Evolutionary conservation across 441 rosid species (phyloP), one percentile per base, ranked within the genome.

Genomic region (Manihot esculenta): DNA sequence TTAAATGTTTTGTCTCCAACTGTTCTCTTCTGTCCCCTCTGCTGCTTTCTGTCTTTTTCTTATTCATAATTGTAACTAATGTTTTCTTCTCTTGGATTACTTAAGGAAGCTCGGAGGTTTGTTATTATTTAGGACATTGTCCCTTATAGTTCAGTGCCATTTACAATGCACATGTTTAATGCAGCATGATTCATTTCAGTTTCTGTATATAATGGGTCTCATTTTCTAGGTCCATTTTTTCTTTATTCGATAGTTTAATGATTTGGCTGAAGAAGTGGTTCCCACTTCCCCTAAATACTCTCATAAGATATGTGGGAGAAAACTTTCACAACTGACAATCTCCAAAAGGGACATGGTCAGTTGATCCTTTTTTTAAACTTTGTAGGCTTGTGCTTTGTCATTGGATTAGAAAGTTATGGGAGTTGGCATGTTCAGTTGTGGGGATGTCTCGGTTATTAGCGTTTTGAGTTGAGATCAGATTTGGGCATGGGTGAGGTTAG

Each of bases 1-100:
- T 77, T 63, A 59, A 61, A 69, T n/a, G 64, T 27, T 69, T 47
- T 71, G 7, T 62, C 41, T 58, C 68, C 57, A 62, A 47, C 30
- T 47, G 45, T 27, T 45, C 26, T 73, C 24, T 49, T 60, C 74
- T 26, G 24, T 20, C 54, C 7, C 21, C 18, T n/a, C 23, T 35
- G 13, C 7, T 23, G 2, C 20, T 24, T 7, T 44, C 38, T 5
- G 5, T 64, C 20, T 20, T 15, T 54, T 12, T 20, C 21, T 64
- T 55, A 45, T 55, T 50, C 23, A 30, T 13, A 66, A 51, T 10
- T 62, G 1, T 10, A 41, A 20, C 50, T 35, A 12, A 23, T 50
- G 41, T 49, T 58, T 42, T 72, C 30, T 49, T 17, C 60, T 35
- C 11, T 51, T 35, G 61, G 44, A 10, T 70, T 6, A 18, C 49